A percentile compares a stretch with the other conserved stretches of the same genome.
phyloP scores from a whole-genome alignment of 768 basidiomycete genomes.

The Cystofilobasidium capitatum region DNA sequence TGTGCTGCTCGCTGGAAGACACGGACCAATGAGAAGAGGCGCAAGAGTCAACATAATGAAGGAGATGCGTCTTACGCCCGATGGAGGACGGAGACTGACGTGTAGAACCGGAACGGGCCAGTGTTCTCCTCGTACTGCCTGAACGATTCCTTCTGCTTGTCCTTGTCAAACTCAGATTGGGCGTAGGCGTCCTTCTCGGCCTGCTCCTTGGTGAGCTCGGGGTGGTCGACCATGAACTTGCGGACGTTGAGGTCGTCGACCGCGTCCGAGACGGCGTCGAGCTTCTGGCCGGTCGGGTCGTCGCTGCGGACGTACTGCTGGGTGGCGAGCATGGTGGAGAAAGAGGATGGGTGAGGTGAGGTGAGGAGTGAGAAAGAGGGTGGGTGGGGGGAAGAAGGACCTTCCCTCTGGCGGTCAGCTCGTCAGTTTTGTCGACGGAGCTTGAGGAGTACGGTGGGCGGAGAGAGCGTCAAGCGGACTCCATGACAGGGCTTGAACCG shows the following conservation, averaged over 20 bases:
- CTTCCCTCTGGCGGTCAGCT: no score
- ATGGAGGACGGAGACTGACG: slow-evolving; percentile 2
- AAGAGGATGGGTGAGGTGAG: no score
- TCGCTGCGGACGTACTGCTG: background rate
- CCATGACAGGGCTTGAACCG: no score
- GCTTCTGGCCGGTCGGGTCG: background rate
- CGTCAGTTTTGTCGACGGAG: no score
- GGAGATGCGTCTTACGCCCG: no score
- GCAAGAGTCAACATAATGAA: background rate
- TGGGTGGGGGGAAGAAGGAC: no score
- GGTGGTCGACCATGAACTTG: background rate
- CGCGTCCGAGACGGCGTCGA: slow-evolving; percentile 17
- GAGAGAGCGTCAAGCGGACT: no score
- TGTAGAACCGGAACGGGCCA: slow-evolving; percentile 4
- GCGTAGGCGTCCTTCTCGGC: slow-evolving; percentile 6
- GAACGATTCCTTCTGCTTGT: background rate
- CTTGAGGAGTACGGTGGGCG: no score
- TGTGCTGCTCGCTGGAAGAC: slow-evolving; percentile 33
- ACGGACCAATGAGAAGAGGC: slow-evolving; percentile 3
- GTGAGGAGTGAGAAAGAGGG: no score
- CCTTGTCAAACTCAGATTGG: background rate
- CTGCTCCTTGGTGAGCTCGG: background rate
- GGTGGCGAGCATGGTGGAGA: slow-evolving; percentile 4
- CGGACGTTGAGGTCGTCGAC: slow-evolving; percentile 19
- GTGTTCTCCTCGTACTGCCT: slow-evolving; percentile 1